A percentile compares a stretch with the other conserved stretches of the same genome.
Conservation (phyloP, 495 filamentous ascomycete genomes). For the Chlorociboria aeruginascens region DNA sequence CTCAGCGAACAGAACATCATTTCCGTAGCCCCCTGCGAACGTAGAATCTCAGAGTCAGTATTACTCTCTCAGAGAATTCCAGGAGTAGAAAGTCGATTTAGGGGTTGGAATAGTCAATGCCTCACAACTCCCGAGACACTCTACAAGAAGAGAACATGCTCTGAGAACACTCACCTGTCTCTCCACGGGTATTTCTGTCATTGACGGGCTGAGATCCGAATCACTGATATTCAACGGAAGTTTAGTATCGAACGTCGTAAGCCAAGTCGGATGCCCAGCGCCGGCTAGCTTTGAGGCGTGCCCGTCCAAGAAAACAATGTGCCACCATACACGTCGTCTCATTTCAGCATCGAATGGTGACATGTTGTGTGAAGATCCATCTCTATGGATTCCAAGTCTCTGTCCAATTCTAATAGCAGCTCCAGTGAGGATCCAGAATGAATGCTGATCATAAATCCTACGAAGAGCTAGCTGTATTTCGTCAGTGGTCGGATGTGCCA, state of each 20-base stretch:
- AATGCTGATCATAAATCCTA: constrained; percentile 37
- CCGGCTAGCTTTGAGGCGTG: constrained; percentile 48
- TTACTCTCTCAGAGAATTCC: too few species aligned
- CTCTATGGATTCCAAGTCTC: constrained; percentile 33
- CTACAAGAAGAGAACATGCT: too few species aligned
- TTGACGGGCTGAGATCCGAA: constrained; percentile 28
- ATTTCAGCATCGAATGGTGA: constrained; percentile 50
- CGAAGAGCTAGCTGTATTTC: constrained; percentile 21
- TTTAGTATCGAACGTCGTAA: constrained; percentile 29
- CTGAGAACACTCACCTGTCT: too few species aligned
- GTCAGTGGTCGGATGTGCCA: not conserved
- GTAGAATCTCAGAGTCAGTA: too few species aligned
- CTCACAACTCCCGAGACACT: too few species aligned
- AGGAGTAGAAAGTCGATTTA: too few species aligned
- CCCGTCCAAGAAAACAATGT: constrained; percentile 42
- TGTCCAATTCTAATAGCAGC: constrained; percentile 31
- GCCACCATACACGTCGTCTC: constrained; percentile 51
- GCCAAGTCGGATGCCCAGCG: constrained; percentile 40
- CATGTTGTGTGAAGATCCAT: constrained; percentile 39
- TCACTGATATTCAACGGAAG: constrained; percentile 30
- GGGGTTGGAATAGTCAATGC: too few species aligned
- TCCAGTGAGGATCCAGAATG: constrained; percentile 31
- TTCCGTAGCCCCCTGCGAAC: constrained; percentile 42
- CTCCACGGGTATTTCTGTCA: constrained; percentile 29
- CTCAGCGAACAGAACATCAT: constrained; percentile 47